A percentile compares a stretch with the other conserved stretches of the same genome.
Evolutionary conservation across 2,329 filamentous ascomycete genomes (phyloP).

Genomic region (Coniochaeta hoffmannii): DNA sequence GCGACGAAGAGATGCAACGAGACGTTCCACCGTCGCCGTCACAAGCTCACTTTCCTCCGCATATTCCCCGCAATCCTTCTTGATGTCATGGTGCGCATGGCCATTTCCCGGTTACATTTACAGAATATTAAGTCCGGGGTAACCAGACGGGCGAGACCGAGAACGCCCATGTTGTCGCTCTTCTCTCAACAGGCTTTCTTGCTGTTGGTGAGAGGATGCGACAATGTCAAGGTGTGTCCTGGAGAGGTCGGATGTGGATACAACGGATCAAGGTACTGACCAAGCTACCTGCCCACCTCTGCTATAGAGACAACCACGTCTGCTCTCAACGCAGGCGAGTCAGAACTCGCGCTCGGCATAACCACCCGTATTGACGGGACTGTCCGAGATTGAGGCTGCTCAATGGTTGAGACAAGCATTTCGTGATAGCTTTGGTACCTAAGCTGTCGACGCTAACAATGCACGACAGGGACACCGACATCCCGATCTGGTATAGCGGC

Average conservation of each 20-base stretch:
- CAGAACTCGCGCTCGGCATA: too few relatives aligned
- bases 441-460: neutral
- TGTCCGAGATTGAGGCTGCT: neutral
- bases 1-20: neutral
- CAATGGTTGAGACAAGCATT: neutral
- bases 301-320: too few relatives aligned
- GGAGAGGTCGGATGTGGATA: too few relatives aligned
- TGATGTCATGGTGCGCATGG: neutral
- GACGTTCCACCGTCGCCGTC: neutral
- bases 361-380: too few relatives aligned
- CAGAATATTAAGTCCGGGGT: neutral
- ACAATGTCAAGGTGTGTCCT: too few relatives aligned
- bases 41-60: neutral
- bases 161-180: too few relatives aligned
- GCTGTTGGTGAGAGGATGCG: too few relatives aligned
- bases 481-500: neutral
- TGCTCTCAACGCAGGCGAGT: too few relatives aligned
- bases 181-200: too few relatives aligned
- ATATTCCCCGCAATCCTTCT: neutral
- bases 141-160: neutral
- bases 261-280: too few relatives aligned
- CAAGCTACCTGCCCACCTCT: too few relatives aligned
- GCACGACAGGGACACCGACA: neutral
- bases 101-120: neutral
- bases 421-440: neutral